Evolutionary conservation across 495 filamentous ascomycete genomes (phyloP).

Genomic region (Aspergillus wentii): DNA sequence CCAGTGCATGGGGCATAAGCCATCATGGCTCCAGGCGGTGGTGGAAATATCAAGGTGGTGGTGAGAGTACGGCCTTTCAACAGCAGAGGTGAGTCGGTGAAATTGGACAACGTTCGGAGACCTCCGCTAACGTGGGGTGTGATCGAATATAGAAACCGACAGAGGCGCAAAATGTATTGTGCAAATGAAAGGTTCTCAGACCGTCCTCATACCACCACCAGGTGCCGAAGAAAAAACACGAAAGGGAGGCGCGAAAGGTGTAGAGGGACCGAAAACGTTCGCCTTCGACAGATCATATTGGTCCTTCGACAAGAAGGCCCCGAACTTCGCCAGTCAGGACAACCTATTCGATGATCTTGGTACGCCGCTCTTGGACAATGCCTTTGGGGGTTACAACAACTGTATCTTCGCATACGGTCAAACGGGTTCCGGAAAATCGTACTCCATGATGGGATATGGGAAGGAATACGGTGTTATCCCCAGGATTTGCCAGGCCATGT

Average conservation of each 20-base stretch:
- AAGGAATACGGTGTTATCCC: slow-evolving; percentile 95
- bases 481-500: slow-evolving; percentile 97
- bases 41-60: slow-evolving; percentile 99
- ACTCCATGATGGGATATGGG: slow-evolving; percentile 99
- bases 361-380: slow-evolving; percentile 90
- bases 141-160: slow-evolving; percentile 62
- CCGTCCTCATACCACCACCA: slow-evolving; percentile 73
- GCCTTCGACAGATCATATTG: slow-evolving; percentile 97
- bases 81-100: slow-evolving; percentile 65
- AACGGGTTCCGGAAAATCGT: slow-evolving; percentile 97
- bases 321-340: slow-evolving; percentile 85
- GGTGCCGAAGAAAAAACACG: slow-evolving; percentile 54
- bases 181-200: slow-evolving; percentile 91
- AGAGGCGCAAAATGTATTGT: slow-evolving; percentile 95
- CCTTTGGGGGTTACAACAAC: slow-evolving; percentile 98
- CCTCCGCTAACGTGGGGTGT: not conserved
- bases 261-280: slow-evolving; percentile 82
- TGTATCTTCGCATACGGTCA: slow-evolving; percentile 99
- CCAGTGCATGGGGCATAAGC: slow-evolving; percentile 33
- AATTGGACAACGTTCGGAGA: slow-evolving; percentile 3
- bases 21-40: slow-evolving; percentile 70
- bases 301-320: slow-evolving; percentile 83
- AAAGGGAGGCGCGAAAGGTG: slow-evolving; percentile 59
- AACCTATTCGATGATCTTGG: slow-evolving; percentile 86
- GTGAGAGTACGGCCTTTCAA: slow-evolving; percentile 93